Evolutionary conservation across 768 basidiomycete genomes (phyloP), one percentile per base, ranked within the genome.

Genomic region (Suillus tomentosus): DNA sequence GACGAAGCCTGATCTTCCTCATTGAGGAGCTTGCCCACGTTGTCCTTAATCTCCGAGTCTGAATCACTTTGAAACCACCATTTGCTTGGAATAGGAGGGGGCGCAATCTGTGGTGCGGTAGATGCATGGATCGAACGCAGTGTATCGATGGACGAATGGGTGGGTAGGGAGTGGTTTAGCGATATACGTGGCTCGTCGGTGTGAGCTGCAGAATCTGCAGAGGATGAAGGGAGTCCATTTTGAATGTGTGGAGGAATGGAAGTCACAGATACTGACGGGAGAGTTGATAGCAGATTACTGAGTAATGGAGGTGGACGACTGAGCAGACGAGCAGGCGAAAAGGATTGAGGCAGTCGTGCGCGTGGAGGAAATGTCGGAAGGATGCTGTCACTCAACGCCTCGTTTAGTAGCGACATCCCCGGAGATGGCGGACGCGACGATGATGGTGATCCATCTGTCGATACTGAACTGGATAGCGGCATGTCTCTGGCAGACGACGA

Each of bases 181-280:
- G 66, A 68, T 72, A 60, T 76, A 72, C 59, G 73, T 71, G 54
- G 64, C 66, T 63, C 47, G 42, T 43, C 61, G 56, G 66, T 71
- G 60, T 64, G 73, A 45, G 65, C 71, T 53, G 62, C 67, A 53
- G 64, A 63, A 19, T 65, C 63, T 36, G 65, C 50, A 40, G 65
- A 61, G 15, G 62, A 67, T 62, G 64, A 59, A 8, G 66, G 56
- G 8, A 31, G 61, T 5, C 42, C 36, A 40, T n/a, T 22, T 3
- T 31, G 34, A 47, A 66, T 61, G 40, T 67, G 65, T 47, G 56
- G 67, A 47, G 66, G 68, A 13, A 71, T 79, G 69, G 14, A 80
- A 0, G 87, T 85, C 15, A 89, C 75, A 1, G 87, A 85, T 7
- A 87, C 78, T 8, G 85, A 88, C 31, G 90, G 89, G 31, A 89